phyloP scores from a whole-genome alignment of 306 rosid genomes.

The Calophaca sinica region DNA sequence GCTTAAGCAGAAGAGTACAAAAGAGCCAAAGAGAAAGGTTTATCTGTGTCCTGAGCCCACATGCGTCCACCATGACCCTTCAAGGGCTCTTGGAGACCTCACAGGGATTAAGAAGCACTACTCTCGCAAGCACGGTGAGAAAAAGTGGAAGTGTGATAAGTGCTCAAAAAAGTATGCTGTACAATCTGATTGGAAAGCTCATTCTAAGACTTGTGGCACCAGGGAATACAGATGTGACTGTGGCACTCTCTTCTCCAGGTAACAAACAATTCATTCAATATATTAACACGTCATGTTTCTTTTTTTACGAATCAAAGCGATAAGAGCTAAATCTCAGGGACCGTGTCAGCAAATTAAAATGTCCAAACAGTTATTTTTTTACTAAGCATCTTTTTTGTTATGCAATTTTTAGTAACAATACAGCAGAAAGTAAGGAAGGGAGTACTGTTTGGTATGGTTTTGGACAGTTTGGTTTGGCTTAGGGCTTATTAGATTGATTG shows the following conservation, averaged over 20 bases:
- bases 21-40: conserved; percentile 90
- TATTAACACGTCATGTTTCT: neutral
- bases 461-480: conserved; percentile 35
- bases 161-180: conserved; percentile 87
- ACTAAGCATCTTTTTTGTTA: too few species aligned
- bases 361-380: too few species aligned
- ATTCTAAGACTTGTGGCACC: conserved; percentile 85
- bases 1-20: conserved; percentile 86
- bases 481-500: conserved; percentile 39
- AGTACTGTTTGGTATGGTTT: conserved; percentile 17
- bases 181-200: conserved; percentile 94
- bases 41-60: conserved; percentile 95
- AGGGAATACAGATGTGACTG: conserved; percentile 84
- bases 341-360: too few species aligned
- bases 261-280: conserved; percentile 14
- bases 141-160: conserved; percentile 92
- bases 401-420: too few species aligned
- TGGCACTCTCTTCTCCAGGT: conserved; percentile 96
- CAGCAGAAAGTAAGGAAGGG: too few species aligned
- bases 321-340: too few species aligned
- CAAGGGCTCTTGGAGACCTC: conserved; percentile 91
- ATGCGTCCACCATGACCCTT: conserved; percentile 94
- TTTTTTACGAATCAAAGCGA: too few species aligned
- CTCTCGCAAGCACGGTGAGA: conserved; percentile 86
- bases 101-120: conserved; percentile 88